Conservation (phyloP, 441 rosid species). For the Viola pubescens region DNA sequence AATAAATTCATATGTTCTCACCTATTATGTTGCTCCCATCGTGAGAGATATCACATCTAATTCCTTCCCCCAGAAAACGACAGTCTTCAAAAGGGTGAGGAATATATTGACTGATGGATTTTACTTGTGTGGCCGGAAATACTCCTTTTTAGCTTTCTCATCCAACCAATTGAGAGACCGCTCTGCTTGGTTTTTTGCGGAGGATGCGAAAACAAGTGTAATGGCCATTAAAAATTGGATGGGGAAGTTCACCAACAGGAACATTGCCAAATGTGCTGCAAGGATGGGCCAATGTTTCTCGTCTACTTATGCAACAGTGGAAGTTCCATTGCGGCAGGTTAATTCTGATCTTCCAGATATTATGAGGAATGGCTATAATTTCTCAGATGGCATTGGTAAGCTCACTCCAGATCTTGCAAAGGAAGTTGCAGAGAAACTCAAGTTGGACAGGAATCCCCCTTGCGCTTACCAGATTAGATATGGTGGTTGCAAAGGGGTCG, state of each 20-base stretch:
- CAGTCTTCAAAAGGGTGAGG: constrained; percentile 60
- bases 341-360: constrained; percentile 47
- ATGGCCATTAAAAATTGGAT: constrained; percentile 52
- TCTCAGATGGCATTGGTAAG: constrained; percentile 91
- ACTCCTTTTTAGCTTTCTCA: constrained; percentile 85
- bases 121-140: constrained; percentile 64
- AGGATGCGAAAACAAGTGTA: constrained; percentile 44
- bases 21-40: constrained; percentile 59
- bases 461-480: constrained; percentile 89
- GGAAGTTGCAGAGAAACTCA: constrained; percentile 66
- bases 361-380: constrained; percentile 45
- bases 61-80: constrained; percentile 57
- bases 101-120: constrained; percentile 62
- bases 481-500: constrained; percentile 92
- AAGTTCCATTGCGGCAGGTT: constrained; percentile 47
- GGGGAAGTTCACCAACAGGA: constrained; percentile 60
- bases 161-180: constrained; percentile 89
- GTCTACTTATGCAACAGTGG: constrained; percentile 82
- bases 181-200: constrained; percentile 92
- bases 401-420: constrained; percentile 73
- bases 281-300: constrained; percentile 98
- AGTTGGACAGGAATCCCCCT: constrained; percentile 48
- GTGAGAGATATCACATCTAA: constrained; percentile 46
- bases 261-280: constrained; percentile 87
- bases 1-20: constrained; percentile 57